These are phyloP conservation scores for Hypoxylon sp. DNA, from an alignment of 2,329 filamentous ascomycete genomes.

Conservation along the genomic window DNA sequence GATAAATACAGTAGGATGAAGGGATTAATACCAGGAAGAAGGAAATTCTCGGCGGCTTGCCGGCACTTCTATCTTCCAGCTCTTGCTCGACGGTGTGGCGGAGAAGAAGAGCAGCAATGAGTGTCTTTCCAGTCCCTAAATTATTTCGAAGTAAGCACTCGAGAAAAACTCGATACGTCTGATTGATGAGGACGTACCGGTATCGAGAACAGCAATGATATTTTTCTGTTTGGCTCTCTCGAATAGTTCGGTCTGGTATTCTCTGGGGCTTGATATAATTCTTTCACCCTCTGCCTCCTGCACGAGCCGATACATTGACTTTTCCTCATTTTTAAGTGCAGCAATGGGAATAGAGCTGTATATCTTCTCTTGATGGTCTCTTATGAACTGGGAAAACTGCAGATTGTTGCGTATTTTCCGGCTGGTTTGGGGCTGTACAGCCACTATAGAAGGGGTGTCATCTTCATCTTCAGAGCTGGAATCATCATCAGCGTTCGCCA, in stretches of 20 bases:
- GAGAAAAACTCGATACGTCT: neutral
- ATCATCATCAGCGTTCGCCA: constrained; percentile 14
- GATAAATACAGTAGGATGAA: neutral
- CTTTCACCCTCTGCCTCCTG: constrained; percentile 59
- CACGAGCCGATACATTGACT: constrained; percentile 55
- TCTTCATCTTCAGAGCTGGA: constrained; percentile 39
- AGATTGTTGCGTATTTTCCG: constrained; percentile 37
- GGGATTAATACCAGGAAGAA: constrained; percentile 81
- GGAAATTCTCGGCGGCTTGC: constrained; percentile 74
- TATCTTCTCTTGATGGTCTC: constrained; percentile 42
- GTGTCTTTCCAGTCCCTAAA: constrained; percentile 88
- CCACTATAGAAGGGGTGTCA: constrained; percentile 10
- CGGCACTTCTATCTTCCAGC: constrained; percentile 75
- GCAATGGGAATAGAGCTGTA: constrained; percentile 22
- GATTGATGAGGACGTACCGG: constrained; percentile 66
- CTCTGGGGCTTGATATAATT: constrained; percentile 83
- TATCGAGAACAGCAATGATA: constrained; percentile 92
- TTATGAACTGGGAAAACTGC: constrained; percentile 46
- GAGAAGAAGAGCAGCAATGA: constrained; percentile 92
- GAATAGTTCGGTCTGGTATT: constrained; percentile 94
- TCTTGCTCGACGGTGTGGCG: constrained; percentile 83
- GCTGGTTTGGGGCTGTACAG: constrained; percentile 10
- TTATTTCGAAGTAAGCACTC: constrained; percentile 30
- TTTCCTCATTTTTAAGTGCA: constrained; percentile 47
- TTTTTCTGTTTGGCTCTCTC: constrained; percentile 88